Base-by-base conservation (phyloP, 768 basidiomycete genomes). In the Rhodotorula sphaerocarpa region DNA sequence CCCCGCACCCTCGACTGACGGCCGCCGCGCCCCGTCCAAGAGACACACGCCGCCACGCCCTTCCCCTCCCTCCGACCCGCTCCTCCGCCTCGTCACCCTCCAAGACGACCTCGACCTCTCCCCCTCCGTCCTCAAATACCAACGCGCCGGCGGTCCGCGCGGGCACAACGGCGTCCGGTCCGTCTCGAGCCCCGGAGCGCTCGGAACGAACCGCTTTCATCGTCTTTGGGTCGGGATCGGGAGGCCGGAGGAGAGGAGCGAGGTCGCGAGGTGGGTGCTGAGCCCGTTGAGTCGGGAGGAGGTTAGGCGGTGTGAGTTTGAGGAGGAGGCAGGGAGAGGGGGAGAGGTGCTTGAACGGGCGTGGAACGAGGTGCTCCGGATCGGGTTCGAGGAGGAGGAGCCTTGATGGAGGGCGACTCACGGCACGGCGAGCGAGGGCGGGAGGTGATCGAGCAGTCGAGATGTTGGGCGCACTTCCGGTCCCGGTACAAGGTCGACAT, bases 101-200 rank as follows among this genome's bases (percentile, higher is more conserved):
- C 41, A 36, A 4, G 68, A 70, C 56, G 61, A 66, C 44, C 64
- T 70, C 50, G 64, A 65, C 51, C 43, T 53, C 18, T 18, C 58
- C 0, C 51, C 61, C 2, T 36, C 28, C 3, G 10, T 10, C 9
- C 2, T 50, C 27, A 59, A 57, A 28, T 33, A 47, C 9, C 64
- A 70, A 39, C 61, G 61, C 20, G 61, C 54, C 14, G 68, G 68
- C 14, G 57, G 57, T 0, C 59, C 64, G 0, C n/a, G 46, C 1
- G 68, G 68, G 3, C 68, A 70, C 51, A 70, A 70, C 58, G 68
- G 68, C 6, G 30, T 70, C 7, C 53, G 65, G 2, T 62, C 60
- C 7, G 27, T 69, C 39, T 41, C 56, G 6, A 7, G n/a, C 23
- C n/a, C n/a, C n/a, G n/a, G n/a, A n/a, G 42, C 55, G 14, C 30